phyloP scores from a whole-genome alignment of 164 flowering plant species.

The Akebia trifoliata region DNA sequence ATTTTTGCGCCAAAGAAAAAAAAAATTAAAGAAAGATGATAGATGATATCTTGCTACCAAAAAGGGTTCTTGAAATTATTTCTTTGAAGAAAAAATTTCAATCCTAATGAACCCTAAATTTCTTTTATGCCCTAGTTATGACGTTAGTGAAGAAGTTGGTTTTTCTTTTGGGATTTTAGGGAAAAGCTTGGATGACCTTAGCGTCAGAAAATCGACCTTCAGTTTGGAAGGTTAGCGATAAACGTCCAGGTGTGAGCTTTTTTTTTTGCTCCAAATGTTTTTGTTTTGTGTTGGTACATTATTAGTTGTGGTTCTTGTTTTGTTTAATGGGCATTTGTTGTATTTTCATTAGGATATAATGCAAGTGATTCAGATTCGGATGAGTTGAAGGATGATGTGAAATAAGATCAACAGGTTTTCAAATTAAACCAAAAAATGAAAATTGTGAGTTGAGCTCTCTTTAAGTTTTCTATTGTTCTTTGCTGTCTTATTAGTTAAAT shows the following conservation, averaged over 20 bases:
- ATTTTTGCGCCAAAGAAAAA: too few species aligned
- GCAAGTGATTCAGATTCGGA: conserved; percentile 81
- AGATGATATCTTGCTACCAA: too few species aligned
- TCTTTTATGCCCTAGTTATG: too few species aligned
- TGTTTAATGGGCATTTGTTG: conserved; percentile 1
- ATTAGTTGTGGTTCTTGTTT: conserved; percentile 2
- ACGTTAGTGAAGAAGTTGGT: background rate
- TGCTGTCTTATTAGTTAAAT: background rate
- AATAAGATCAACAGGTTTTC: conserved; percentile 3
- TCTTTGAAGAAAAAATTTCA: too few species aligned
- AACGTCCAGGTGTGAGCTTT: conserved; percentile 59
- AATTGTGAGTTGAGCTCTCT: conserved; percentile 25
- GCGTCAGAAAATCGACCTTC: conserved; percentile 70
- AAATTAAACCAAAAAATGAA: background rate
- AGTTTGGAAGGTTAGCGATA: conserved; percentile 69
- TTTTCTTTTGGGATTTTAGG: conserved; percentile 34
- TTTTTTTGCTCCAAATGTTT: background rate
- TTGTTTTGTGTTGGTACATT: background rate
- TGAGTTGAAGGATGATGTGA: conserved; percentile 32
- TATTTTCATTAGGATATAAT: conserved; percentile 52
- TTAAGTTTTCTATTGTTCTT: background rate
- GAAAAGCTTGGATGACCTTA: conserved; percentile 64
- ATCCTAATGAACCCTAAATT: too few species aligned
- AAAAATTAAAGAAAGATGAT: too few species aligned
- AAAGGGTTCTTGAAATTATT: too few species aligned